phyloP scores from a whole-genome alignment of 1,284 basidiomycete species.

The Paramarasmius palmivorus region DNA sequence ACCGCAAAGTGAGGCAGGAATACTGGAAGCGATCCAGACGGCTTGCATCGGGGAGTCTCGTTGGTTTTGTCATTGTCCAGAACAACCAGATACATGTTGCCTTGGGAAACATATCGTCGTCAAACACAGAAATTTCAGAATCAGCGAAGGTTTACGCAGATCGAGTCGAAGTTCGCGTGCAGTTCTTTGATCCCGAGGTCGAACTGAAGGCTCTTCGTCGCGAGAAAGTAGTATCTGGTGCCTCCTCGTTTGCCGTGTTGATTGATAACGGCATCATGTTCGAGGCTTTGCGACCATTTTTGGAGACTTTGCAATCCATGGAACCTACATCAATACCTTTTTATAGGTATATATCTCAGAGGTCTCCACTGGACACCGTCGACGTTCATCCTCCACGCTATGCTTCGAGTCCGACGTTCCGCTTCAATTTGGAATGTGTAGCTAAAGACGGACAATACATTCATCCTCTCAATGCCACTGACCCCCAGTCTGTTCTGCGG shows the following conservation, averaged over 20 bases:
- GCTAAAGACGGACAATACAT: slow-evolving; percentile 9
- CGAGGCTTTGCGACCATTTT: slow-evolving; percentile 61
- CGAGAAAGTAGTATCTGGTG: slow-evolving; percentile 14
- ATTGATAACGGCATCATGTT: slow-evolving; percentile 64
- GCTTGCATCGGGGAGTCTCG: slow-evolving; percentile 54
- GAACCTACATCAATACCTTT: slow-evolving; percentile 59
- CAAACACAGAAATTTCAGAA: slow-evolving; percentile 39
- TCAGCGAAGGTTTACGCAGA: slow-evolving; percentile 30
- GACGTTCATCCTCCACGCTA: slow-evolving; percentile 50
- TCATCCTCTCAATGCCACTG: slow-evolving; percentile 29
- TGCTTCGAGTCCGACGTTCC: slow-evolving; percentile 46
- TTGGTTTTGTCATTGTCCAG: slow-evolving; percentile 51
- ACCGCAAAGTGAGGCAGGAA: slow-evolving; percentile 31
- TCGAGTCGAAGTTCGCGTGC: slow-evolving; percentile 40
- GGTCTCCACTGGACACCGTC: slow-evolving; percentile 28
- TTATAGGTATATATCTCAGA: slow-evolving; percentile 44
- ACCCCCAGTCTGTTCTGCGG: slow-evolving; percentile 36
- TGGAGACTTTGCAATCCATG: slow-evolving; percentile 46
- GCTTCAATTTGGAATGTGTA: slow-evolving; percentile 43
- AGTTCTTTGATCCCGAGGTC: slow-evolving; percentile 52
- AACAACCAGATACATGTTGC: slow-evolving; percentile 34
- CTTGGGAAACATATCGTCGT: slow-evolving; percentile 48
- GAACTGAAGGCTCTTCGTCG: slow-evolving; percentile 39
- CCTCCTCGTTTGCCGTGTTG: slow-evolving; percentile 32
- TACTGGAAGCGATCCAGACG: slow-evolving; percentile 62